Conservation (phyloP, 2,329 filamentous ascomycete species). For the Aspergillus glaucus region DNA sequence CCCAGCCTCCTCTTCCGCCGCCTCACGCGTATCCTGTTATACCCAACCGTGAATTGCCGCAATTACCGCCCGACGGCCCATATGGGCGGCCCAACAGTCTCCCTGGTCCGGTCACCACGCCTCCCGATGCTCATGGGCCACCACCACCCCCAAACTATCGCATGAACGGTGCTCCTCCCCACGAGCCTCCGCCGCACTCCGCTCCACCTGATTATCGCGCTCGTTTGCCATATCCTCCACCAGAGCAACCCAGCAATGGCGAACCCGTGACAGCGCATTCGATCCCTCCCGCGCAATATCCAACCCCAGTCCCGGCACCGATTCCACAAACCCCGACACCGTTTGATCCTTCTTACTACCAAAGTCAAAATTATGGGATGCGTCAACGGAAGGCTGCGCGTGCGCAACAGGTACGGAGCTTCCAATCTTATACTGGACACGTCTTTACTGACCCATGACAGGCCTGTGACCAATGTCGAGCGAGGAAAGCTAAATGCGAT, state of each 20-base stretch:
- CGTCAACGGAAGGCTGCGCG: conserved; percentile 35
- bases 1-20: conserved; percentile 22
- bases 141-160: conserved; percentile 24
- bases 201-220: conserved; percentile 28
- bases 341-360: conserved; percentile 28
- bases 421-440: background rate
- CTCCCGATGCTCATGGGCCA: conserved; percentile 18
- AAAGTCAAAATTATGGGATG: conserved; percentile 23
- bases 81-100: conserved; percentile 29
- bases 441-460: conserved; percentile 30
- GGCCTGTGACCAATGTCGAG: conserved; percentile 86
- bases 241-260: conserved; percentile 23
- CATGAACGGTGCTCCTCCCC: conserved; percentile 28
- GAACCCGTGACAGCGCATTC: conserved; percentile 26
- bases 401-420: conserved; percentile 32
- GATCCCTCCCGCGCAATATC: conserved; percentile 25
- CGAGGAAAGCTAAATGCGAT: conserved; percentile 86
- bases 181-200: conserved; percentile 26
- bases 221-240: conserved; percentile 26
- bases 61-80: conserved; percentile 26
- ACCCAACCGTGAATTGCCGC: conserved; percentile 29
- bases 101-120: conserved; percentile 22
- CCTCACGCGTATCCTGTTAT: conserved; percentile 25
- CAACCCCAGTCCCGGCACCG: conserved; percentile 15
- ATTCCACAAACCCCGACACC: conserved; percentile 22